Conservation (phyloP, 2,329 filamentous ascomycete genomes). For the Zopfia rhizophila region DNA sequence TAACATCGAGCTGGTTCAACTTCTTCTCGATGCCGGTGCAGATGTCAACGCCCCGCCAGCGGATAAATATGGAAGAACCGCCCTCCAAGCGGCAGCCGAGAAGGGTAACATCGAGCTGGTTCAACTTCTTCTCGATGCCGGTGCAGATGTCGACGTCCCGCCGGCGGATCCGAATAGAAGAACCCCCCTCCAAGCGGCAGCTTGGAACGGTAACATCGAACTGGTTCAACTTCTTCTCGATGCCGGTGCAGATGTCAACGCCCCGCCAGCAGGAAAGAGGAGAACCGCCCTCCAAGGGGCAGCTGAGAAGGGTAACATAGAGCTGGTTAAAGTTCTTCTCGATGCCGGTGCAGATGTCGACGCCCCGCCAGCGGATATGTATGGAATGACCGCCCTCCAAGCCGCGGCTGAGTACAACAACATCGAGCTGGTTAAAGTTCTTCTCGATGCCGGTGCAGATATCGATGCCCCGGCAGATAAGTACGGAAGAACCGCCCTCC, state of each 20-base stretch:
- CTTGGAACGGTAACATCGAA: slow-evolving; percentile 5
- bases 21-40: slow-evolving; percentile 3
- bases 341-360: slow-evolving; percentile 8
- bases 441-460: slow-evolving; percentile 35
- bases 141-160: slow-evolving; percentile 10
- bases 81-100: background rate
- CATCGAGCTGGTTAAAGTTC: slow-evolving; percentile 39
- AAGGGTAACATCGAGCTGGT: slow-evolving; percentile 6
- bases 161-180: slow-evolving; percentile 2
- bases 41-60: background rate
- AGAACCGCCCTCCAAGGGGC: slow-evolving; percentile 20
- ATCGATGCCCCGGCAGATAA: slow-evolving; percentile 1
- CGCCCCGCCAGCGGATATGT: slow-evolving; percentile 2
- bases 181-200: slow-evolving; percentile 13
- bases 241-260: slow-evolving; percentile 10
- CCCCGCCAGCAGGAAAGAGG: slow-evolving; percentile 19
- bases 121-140: slow-evolving; percentile 3
- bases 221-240: slow-evolving; percentile 6
- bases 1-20: background rate
- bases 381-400: slow-evolving; percentile 37
- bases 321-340: slow-evolving; percentile 2
- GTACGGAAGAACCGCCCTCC: slow-evolving; percentile 9
- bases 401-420: slow-evolving; percentile 40
- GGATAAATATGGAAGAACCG: background rate
- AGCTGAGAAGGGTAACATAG: slow-evolving; percentile 1